phyloP scores from a whole-genome alignment of 257 asterid species.

The Nicotiana sylvestris region DNA sequence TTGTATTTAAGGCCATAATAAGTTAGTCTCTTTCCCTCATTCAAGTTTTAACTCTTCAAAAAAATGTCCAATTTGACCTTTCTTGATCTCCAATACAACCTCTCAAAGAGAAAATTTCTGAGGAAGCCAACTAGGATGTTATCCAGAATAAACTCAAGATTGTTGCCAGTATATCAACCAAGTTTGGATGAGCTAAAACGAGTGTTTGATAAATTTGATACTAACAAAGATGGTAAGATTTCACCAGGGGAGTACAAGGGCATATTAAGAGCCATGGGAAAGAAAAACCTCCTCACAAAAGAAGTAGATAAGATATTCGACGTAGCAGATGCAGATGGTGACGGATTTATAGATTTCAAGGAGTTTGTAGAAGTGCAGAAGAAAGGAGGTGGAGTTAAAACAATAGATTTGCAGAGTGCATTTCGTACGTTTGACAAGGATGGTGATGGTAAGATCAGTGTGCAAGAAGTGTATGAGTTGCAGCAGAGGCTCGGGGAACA shows the following conservation, averaged over 20 bases:
- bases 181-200: slow-evolving; percentile 55
- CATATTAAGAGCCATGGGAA: slow-evolving; percentile 58
- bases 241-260: slow-evolving; percentile 82
- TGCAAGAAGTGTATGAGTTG: slow-evolving; percentile 53
- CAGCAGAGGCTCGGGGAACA: slow-evolving; percentile 56
- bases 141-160: slow-evolving; percentile 47
- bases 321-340: slow-evolving; percentile 70
- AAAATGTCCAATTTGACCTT: slow-evolving; percentile 48
- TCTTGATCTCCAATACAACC: slow-evolving; percentile 64
- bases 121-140: slow-evolving; percentile 60
- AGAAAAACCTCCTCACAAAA: slow-evolving; percentile 29
- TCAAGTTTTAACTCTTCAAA: slow-evolving; percentile 7
- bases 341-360: slow-evolving; percentile 75
- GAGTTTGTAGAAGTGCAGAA: slow-evolving; percentile 83
- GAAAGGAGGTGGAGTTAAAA: slow-evolving; percentile 68
- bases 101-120: slow-evolving; percentile 52
- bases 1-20: slow-evolving; percentile 28
- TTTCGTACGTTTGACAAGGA: slow-evolving; percentile 62
- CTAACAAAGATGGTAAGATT: slow-evolving; percentile 74
- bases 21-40: not conserved
- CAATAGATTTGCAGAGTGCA: slow-evolving; percentile 54
- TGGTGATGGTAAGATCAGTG: slow-evolving; percentile 71
- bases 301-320: slow-evolving; percentile 79
- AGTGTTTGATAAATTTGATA: slow-evolving; percentile 65
- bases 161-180: slow-evolving; percentile 42